A percentile compares a stretch with the other conserved stretches of the same genome.
Conservation (phyloP, 2,329 filamentous ascomycete species). For the Exophiala dermatitidis region DNA sequence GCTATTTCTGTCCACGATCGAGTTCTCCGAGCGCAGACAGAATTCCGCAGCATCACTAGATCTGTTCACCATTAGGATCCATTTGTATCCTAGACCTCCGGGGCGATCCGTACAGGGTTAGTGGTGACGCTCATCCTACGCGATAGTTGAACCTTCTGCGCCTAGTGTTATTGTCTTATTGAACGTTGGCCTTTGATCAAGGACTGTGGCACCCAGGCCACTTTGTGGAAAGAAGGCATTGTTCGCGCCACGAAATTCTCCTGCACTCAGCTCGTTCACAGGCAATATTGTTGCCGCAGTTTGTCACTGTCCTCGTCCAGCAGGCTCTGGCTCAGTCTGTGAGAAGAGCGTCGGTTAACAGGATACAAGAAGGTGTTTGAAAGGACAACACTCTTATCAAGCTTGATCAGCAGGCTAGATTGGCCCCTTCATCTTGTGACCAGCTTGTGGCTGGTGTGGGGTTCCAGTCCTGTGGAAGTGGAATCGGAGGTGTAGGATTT, state of each 20-base stretch:
- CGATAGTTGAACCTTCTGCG: not conserved
- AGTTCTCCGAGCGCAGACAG: not conserved
- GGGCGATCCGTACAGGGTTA: not conserved
- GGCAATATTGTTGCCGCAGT: not conserved
- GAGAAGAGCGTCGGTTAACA: not conserved
- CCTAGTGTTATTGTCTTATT: not conserved
- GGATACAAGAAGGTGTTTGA: not conserved
- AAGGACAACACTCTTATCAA: conserved; percentile 26
- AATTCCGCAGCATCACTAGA: no score
- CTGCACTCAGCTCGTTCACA: not conserved
- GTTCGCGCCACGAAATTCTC: not conserved
- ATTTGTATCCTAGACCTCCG: not conserved
- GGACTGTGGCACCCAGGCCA: not conserved
- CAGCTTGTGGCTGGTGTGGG: conserved; percentile 24
- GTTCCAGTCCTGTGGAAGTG: conserved; percentile 15
- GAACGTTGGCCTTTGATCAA: not conserved
- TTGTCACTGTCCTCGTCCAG: not conserved
- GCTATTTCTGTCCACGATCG: not conserved
- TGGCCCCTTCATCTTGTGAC: conserved; percentile 13
- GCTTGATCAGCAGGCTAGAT: conserved; percentile 29
- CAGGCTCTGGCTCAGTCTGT: not conserved
- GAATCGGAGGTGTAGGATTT: conserved; percentile 13
- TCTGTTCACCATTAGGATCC: no score
- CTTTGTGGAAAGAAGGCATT: not conserved
- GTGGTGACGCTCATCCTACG: not conserved